Evolutionary conservation across 192 early-diverging fungal genomes (phyloP).

Genomic region (Backusella sp.): DNA sequence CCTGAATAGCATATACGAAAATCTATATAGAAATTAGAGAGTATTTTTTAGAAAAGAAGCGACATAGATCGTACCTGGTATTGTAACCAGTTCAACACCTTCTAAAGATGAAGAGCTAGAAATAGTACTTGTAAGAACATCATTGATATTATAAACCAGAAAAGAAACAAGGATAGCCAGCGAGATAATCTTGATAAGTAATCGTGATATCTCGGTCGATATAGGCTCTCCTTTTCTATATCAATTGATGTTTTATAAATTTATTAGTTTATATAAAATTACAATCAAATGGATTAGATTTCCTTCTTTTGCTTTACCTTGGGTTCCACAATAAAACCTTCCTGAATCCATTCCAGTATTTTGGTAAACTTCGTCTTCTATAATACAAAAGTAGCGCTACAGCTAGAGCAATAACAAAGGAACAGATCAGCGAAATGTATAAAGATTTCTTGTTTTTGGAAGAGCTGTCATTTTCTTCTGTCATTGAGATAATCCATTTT

Average conservation of each 20-base stretch:
- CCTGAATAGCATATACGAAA: neutral
- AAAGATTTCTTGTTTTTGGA: neutral
- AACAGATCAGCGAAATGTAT: neutral
- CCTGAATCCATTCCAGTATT: neutral
- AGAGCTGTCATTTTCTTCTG: too few species aligned
- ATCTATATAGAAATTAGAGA: neutral
- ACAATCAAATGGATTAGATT: too few species aligned
- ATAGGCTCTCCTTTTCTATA: slow-evolving; percentile 6
- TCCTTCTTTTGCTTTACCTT: neutral
- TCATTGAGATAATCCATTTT: neutral
- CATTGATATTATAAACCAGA: neutral
- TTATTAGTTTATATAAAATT: too few species aligned
- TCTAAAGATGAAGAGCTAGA: neutral
- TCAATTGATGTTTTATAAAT: neutral
- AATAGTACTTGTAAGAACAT: neutral
- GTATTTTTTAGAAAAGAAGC: neutral
- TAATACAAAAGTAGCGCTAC: neutral
- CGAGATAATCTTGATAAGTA: neutral
- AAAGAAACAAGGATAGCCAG: neutral
- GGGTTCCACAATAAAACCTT: neutral
- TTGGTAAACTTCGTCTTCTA: neutral
- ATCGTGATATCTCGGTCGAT: neutral
- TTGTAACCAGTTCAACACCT: neutral
- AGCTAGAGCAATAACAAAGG: neutral
- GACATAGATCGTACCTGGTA: neutral